Conservation (phyloP, 2,329 filamentous ascomycete genomes). For the Calonectria pseudoreteaudii region DNA sequence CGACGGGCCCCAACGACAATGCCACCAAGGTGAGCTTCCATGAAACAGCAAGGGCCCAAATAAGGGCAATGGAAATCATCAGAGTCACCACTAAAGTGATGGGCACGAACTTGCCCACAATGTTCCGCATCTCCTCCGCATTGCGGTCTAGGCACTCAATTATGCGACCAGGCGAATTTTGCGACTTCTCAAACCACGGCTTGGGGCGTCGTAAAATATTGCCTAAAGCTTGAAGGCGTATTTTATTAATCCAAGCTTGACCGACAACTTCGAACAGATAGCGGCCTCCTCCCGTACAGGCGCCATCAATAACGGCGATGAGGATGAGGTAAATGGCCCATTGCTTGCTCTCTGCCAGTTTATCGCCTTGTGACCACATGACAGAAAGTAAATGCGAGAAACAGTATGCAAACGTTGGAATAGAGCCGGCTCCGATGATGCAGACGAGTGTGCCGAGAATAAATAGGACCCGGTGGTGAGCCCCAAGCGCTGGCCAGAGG, state of each 20-base stretch:
- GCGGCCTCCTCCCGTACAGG: constrained; percentile 73
- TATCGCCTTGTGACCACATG: constrained; percentile 69
- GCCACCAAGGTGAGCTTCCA: constrained; percentile 88
- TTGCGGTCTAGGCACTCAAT: constrained; percentile 81
- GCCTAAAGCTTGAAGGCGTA: constrained; percentile 76
- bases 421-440: constrained; percentile 72
- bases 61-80: constrained; percentile 76
- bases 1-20: constrained; percentile 74
- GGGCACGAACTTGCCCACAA: constrained; percentile 82
- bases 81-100: constrained; percentile 73
- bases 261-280: constrained; percentile 79
- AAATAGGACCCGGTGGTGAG: constrained; percentile 64
- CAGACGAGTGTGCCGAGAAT: constrained; percentile 71
- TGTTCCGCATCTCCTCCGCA: constrained; percentile 87
- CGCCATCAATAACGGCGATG: constrained; percentile 75
- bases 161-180: constrained; percentile 73
- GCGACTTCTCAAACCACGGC: constrained; percentile 80
- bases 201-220: constrained; percentile 81
- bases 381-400: constrained; percentile 79
- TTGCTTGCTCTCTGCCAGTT: constrained; percentile 62
- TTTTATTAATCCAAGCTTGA: constrained; percentile 80
- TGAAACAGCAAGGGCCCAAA: constrained; percentile 79
- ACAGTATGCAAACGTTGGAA: constrained; percentile 80
- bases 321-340: constrained; percentile 80
- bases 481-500: constrained; percentile 74